Conservation (phyloP, 106 monocot species). For the Cymbidium sinense region DNA sequence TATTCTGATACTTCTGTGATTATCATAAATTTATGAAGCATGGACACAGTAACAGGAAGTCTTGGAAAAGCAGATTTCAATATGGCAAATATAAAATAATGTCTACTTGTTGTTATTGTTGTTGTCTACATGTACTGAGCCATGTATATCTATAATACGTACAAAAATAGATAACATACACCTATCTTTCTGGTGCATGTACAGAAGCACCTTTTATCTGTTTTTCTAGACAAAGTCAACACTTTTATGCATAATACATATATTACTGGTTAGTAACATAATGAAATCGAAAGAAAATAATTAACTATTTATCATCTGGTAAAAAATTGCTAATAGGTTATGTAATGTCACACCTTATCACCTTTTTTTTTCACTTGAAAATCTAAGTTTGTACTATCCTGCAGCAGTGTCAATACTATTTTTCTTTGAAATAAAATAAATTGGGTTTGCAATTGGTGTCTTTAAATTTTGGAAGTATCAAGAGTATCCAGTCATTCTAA, state of each 20-base stretch:
- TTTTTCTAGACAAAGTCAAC: not conserved
- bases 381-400: not conserved
- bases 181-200: not conserved
- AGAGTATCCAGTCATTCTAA: not conserved
- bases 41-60: not conserved
- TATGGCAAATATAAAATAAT: not conserved
- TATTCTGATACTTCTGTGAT: not conserved
- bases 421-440: not conserved
- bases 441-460: not conserved
- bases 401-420: not conserved
- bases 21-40: slow-evolving; percentile 1
- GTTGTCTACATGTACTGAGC: not conserved
- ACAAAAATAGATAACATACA: not conserved
- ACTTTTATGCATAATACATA: not conserved
- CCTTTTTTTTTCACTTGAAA: not conserved
- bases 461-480: not conserved
- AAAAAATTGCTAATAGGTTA: not conserved
- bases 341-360: not conserved
- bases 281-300: not conserved
- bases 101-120: no score
- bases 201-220: not conserved
- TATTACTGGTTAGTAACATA: not conserved
- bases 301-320: not conserved
- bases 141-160: not conserved
- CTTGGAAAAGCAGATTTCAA: not conserved